Percentiles rank a stretch among this genome's conserved stretches.
phyloP scores from a whole-genome alignment of 306 rosid species.

The Acacia confusa region DNA sequence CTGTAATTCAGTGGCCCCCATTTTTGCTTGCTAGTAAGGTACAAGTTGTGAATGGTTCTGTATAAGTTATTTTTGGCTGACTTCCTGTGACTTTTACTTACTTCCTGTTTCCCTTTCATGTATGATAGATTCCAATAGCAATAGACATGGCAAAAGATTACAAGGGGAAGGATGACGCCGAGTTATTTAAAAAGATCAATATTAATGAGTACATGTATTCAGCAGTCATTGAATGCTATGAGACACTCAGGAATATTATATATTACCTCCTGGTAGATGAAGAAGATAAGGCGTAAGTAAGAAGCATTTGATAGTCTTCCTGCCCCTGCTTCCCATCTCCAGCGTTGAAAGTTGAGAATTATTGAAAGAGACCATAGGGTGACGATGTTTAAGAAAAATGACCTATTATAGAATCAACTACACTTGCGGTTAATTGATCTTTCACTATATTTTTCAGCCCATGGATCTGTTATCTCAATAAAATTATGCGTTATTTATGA shows the following conservation, averaged over 20 bases:
- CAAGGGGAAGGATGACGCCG: slow-evolving; percentile 72
- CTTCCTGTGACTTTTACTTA: slow-evolving; percentile 21
- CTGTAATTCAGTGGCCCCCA: slow-evolving; percentile 98
- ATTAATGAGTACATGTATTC: slow-evolving; percentile 75
- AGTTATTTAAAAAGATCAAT: slow-evolving; percentile 70
- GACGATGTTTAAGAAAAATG: neutral
- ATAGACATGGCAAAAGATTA: slow-evolving; percentile 97
- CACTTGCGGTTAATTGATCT: neutral
- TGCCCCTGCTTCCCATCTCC: neutral
- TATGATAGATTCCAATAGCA: slow-evolving; percentile 91
- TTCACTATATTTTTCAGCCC: neutral
- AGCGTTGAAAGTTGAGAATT: neutral
- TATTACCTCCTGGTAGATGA: slow-evolving; percentile 49
- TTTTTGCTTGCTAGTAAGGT: slow-evolving; percentile 99
- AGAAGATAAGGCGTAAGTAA: slow-evolving; percentile 64
- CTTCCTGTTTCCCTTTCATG: slow-evolving; percentile 29
- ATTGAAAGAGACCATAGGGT: neutral
- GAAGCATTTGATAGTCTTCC: slow-evolving; percentile 1
- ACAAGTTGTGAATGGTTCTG: slow-evolving; percentile 33
- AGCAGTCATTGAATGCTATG: slow-evolving; percentile 91
- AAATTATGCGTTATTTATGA: neutral
- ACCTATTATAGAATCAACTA: neutral
- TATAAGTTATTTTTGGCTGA: slow-evolving; percentile 18
- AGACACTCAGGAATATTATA: slow-evolving; percentile 73
- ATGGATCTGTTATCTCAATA: neutral